Percentiles rank a stretch among this genome's conserved stretches.
These are phyloP conservation scores for Eucalyptus viminalis DNA, from an alignment of 345 rosid species.

Conservation along the genomic window DNA sequence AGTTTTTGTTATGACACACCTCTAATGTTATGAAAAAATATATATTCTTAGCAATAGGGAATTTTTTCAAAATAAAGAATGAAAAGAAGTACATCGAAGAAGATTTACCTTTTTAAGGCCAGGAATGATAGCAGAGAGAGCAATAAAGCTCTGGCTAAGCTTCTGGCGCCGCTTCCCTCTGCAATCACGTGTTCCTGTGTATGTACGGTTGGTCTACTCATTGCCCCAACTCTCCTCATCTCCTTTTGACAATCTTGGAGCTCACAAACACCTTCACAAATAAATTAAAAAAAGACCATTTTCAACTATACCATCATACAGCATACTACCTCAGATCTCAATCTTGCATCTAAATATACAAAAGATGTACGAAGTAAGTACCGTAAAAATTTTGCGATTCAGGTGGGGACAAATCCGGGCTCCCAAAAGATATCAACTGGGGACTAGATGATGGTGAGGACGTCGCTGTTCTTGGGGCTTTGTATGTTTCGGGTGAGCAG, in stretches of 20 bases:
- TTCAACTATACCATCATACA: constrained; percentile 21
- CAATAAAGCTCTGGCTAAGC: constrained; percentile 55
- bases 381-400: background rate
- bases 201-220: constrained; percentile 23
- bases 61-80: background rate
- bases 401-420: background rate
- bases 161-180: constrained; percentile 77
- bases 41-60: background rate
- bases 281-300: constrained; percentile 18
- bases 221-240: background rate
- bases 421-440: constrained; percentile 28
- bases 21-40: background rate
- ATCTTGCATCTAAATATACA: background rate
- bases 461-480: background rate
- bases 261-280: background rate
- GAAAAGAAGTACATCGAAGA: background rate
- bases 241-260: background rate
- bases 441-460: constrained; percentile 16
- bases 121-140: constrained; percentile 67
- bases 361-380: constrained; percentile 1
- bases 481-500: background rate
- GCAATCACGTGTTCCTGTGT: constrained; percentile 80
- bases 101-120: constrained; percentile 57
- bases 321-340: background rate
- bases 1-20: background rate